These are phyloP conservation scores for Phlyctochytrium planicorne DNA, from an alignment of 192 early-diverging fungal species.

Conservation along the genomic window DNA sequence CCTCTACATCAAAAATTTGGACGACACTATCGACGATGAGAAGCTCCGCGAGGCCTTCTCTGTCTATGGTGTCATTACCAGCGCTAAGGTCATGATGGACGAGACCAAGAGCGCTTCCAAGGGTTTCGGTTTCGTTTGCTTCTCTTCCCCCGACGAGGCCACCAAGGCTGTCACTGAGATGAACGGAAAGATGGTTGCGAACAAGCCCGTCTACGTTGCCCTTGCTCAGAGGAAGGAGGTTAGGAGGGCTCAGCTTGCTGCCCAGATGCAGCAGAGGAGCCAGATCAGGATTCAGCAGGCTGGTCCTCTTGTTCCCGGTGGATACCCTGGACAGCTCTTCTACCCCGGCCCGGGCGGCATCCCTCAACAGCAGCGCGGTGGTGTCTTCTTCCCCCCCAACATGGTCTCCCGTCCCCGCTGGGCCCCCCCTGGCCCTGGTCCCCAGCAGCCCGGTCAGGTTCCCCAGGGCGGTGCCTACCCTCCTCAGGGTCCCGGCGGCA, in stretches of 20 bases:
- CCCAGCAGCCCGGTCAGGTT: conserved; percentile 38
- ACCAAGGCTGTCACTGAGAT: conserved; percentile 98
- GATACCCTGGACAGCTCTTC: conserved; percentile 63
- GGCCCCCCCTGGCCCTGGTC: conserved; percentile 38
- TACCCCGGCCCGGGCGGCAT: conserved; percentile 50
- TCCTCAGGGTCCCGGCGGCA: conserved; percentile 21
- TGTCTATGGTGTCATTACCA: conserved; percentile 93
- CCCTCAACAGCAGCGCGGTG: conserved; percentile 31
- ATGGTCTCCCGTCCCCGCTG: conserved; percentile 40
- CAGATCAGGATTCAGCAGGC: conserved; percentile 78
- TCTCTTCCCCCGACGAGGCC: conserved; percentile 97
- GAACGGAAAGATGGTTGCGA: conserved; percentile 93
- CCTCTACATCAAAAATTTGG: conserved; percentile 98
- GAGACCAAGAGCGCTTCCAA: conserved; percentile 76
- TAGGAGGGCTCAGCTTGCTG: conserved; percentile 93
- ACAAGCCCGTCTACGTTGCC: conserved; percentile 98
- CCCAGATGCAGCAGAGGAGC: conserved; percentile 88
- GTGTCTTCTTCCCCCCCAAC: conserved; percentile 40
- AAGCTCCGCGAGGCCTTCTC: conserved; percentile 94
- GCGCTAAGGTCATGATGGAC: conserved; percentile 96
- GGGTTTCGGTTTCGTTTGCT: conserved; percentile 99
- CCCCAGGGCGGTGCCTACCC: conserved; percentile 36
- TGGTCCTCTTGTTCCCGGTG: conserved; percentile 46
- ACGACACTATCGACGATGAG: conserved; percentile 95
- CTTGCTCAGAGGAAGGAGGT: conserved; percentile 97